Percentiles rank a stretch among this genome's conserved stretches.
phyloP scores from a whole-genome alignment of 441 rosid genomes.

The Bocquillonia castaneifolia region DNA sequence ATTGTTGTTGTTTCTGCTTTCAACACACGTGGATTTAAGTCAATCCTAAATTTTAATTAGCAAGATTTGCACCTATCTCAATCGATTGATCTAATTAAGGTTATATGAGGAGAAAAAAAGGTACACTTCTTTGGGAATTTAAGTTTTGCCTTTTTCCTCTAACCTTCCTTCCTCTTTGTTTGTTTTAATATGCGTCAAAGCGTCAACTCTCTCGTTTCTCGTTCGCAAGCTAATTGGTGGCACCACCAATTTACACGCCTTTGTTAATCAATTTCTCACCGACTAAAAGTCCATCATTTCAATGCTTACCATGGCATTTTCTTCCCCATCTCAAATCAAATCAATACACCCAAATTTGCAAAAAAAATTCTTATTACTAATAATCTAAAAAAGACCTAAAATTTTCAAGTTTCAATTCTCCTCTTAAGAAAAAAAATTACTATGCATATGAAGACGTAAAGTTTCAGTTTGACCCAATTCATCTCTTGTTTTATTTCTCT shows the following conservation, averaged over 20 bases:
- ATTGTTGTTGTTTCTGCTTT: no score
- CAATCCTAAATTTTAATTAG: no score
- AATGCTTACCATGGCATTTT: background rate
- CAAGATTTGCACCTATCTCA: no score
- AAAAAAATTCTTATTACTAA: background rate
- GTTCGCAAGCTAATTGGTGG: background rate
- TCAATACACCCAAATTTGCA: no score
- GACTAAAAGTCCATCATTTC: background rate
- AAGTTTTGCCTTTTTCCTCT: background rate
- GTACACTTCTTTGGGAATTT: background rate
- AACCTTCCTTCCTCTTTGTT: background rate
- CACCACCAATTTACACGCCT: background rate
- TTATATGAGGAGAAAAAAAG: no score
- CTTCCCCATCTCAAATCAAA: background rate
- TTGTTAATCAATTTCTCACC: background rate
- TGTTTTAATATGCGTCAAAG: background rate
- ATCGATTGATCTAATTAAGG: no score
- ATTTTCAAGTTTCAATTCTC: background rate
- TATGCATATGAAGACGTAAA: slow-evolving; percentile 26
- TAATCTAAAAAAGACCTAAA: background rate
- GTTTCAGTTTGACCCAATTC: slow-evolving; percentile 29
- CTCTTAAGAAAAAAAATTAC: no score
- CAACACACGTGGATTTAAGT: no score
- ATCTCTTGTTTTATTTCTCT: background rate
- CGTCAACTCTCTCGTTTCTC: background rate